These are phyloP conservation scores for Sporothrix brasiliensis DNA, from an alignment of 2,329 filamentous ascomycete species.

Conservation along the genomic window DNA sequence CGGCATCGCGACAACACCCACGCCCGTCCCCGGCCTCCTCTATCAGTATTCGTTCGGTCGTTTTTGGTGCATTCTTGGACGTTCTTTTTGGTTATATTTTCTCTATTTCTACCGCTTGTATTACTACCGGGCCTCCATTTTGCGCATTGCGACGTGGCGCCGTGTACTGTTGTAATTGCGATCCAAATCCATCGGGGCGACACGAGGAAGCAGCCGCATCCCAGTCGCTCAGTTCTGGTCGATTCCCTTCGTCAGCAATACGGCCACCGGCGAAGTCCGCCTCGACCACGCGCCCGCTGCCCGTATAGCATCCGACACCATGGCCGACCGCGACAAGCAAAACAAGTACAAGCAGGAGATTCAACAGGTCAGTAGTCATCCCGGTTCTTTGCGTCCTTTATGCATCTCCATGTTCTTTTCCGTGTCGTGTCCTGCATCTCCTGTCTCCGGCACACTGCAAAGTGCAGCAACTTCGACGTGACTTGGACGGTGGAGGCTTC, in stretches of 20 bases:
- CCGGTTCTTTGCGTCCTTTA: not conserved
- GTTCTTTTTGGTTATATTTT: not conserved
- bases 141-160: not conserved
- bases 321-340: conserved; percentile 71
- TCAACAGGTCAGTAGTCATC: conserved; percentile 71
- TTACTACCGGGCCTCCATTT: not conserved
- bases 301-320: conserved; percentile 46
- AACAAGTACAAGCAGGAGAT: conserved; percentile 97
- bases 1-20: not conserved
- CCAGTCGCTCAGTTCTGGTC: not conserved
- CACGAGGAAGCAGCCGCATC: not conserved
- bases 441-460: not conserved
- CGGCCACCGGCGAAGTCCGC: conserved; percentile 12
- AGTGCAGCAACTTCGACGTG: not conserved
- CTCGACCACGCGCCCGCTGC: not conserved
- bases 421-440: not conserved
- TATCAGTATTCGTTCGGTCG: not conserved
- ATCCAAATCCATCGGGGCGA: not conserved
- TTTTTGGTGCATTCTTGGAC: not conserved
- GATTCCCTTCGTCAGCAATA: not conserved
- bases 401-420: not conserved
- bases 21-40: not conserved
- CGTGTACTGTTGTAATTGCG: not conserved
- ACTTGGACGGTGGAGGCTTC: not conserved
- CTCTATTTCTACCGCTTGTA: not conserved